Conservation (phyloP, 495 filamentous ascomycete species). For the Rhizodiscina lignyota region DNA sequence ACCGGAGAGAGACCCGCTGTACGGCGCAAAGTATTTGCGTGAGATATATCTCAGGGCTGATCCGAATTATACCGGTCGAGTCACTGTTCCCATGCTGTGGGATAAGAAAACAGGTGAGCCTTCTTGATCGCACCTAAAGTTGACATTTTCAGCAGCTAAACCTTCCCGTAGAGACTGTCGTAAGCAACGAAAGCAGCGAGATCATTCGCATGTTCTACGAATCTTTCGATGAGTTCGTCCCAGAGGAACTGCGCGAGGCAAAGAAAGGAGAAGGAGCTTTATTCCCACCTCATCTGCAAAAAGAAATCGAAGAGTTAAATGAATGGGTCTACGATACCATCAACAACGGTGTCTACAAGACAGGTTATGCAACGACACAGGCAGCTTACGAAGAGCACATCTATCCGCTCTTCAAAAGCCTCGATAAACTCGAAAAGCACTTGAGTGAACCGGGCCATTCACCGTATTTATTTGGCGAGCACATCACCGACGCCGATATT, state of each 20-base stretch:
- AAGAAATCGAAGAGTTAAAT: slow-evolving; percentile 27
- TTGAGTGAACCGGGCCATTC: slow-evolving; percentile 24
- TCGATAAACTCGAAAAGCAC: slow-evolving; percentile 34
- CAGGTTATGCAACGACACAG: slow-evolving; percentile 33
- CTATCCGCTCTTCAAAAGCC: slow-evolving; percentile 28
- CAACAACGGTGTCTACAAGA: slow-evolving; percentile 37
- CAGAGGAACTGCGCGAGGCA: too few species aligned
- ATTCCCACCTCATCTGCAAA: slow-evolving; percentile 27
- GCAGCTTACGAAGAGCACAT: slow-evolving; percentile 29
- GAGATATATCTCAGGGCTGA: slow-evolving; percentile 37
- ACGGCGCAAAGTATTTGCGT: slow-evolving; percentile 29
- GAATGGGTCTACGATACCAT: slow-evolving; percentile 29
- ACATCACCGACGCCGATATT: slow-evolving; percentile 35
- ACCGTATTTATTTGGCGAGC: slow-evolving; percentile 29
- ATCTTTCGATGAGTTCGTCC: slow-evolving; percentile 29
- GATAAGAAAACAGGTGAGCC: slow-evolving; percentile 32
- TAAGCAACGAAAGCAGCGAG: slow-evolving; percentile 33
- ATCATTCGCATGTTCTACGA: slow-evolving; percentile 32
- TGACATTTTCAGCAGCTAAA: too few species aligned
- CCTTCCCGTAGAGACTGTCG: too few species aligned
- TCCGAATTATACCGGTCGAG: slow-evolving; percentile 32
- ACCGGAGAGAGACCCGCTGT: slow-evolving; percentile 33
- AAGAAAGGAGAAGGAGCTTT: too few species aligned
- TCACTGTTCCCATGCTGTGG: slow-evolving; percentile 37
- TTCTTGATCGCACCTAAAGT: too few species aligned